Base-by-base conservation (phyloP, 2,329 filamentous ascomycete genomes). In the Purpureocillium lavendulum region DNA sequence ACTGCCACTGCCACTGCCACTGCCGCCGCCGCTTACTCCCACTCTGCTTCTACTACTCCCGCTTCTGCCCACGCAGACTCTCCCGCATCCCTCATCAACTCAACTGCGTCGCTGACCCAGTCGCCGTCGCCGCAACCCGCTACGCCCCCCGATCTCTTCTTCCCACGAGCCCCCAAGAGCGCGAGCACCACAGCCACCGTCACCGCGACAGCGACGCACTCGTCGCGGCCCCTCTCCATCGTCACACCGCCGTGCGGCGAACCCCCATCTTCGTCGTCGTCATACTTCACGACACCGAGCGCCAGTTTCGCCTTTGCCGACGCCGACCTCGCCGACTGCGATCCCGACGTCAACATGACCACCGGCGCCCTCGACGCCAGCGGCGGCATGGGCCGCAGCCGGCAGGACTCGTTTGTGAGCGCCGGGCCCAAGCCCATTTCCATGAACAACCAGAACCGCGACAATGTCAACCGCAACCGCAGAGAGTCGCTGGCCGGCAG, bases 331-430 rank as follows among this genome's bases (percentile, higher is more conserved):
- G 45, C 47, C 48, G 46, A 55, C 43, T 49, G 53, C 41, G 49
- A 62, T 26, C 21, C 21, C 49, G 49, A 52, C 58, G 41, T 64
- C 64, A 59, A 70, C 39, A 80, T 80, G 71, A 78, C 77, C 49
- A 73, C 75, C 49, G 74, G 73, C 50, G 64, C 68, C 46, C 71
- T 77, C 53, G 76, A 81, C 61, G 64, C 70, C 64, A 68, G 70
- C 42, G 59, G 60, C 57, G 59, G 60, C 57, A 66, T 76, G 64
- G 66, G 70, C 62, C 75, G 73, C 56, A 67, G 60, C 58, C 71
- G 76, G 49, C 74, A 80, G 57, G 77, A 81, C 64, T 82, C 77
- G 39, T 81, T 82, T 58, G 74, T 77, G 58, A 77, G 74, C 62
- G 73, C 75, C 42, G 75, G 76, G 36, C 74, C 78, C 16, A 81